Percentiles rank a stretch among this genome's conserved stretches.
phyloP scores from a whole-genome alignment of 2,329 filamentous ascomycete genomes.

The Pseudogymnoascus sp. region DNA sequence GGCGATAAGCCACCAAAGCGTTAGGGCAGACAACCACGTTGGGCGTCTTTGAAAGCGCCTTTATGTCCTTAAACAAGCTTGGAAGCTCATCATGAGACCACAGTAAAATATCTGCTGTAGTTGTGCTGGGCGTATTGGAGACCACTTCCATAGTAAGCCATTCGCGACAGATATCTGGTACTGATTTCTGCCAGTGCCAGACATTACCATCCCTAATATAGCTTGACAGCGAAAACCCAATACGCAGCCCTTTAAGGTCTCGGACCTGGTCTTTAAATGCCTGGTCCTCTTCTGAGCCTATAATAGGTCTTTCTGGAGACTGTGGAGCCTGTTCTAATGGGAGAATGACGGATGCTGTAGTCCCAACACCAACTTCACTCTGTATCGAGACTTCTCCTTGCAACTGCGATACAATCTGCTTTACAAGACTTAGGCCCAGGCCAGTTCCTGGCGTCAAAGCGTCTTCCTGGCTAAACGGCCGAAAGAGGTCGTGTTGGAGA shows the following conservation, averaged over 20 bases:
- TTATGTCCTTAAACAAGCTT: background rate
- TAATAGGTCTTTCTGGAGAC: background rate
- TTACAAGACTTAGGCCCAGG: slow-evolving; percentile 55
- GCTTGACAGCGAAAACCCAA: background rate
- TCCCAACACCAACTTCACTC: slow-evolving; percentile 45
- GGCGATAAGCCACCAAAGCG: background rate
- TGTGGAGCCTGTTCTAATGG: slow-evolving; percentile 25
- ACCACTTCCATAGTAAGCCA: background rate
- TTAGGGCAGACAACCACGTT: background rate
- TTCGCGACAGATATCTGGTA: background rate
- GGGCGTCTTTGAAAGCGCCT: background rate
- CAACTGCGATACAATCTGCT: slow-evolving; percentile 50
- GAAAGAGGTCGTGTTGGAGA: slow-evolving; percentile 50
- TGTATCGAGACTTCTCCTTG: slow-evolving; percentile 51
- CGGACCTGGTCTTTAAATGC: background rate
- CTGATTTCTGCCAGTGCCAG: background rate
- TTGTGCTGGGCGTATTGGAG: background rate
- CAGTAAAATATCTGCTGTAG: background rate
- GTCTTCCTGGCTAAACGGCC: slow-evolving; percentile 57
- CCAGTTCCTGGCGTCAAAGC: slow-evolving; percentile 52
- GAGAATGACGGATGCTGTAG: slow-evolving; percentile 34
- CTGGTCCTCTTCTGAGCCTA: background rate
- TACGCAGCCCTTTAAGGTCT: background rate
- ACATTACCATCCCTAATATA: background rate
- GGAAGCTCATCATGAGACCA: background rate